Evolutionary conservation across 2,329 filamentous ascomycete genomes (phyloP).

Genomic region (Escovopsis sp.): DNA sequence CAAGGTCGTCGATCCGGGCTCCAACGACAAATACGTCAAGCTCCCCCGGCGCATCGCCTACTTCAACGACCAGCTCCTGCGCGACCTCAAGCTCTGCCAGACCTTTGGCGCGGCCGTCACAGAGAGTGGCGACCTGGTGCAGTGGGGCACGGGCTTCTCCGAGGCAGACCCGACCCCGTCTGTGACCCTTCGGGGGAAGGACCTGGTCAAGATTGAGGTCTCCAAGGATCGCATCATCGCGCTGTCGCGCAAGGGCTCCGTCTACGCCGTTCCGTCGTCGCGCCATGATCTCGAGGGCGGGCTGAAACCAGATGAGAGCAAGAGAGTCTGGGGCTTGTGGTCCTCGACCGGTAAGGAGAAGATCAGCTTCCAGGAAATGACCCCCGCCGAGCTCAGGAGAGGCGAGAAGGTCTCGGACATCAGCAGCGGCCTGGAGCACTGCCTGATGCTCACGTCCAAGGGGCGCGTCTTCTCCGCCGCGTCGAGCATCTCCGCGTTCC

Average conservation of each 20-base stretch:
- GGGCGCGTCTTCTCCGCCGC: conserved; percentile 86
- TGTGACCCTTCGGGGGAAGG: conserved; percentile 65
- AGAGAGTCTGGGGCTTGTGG: conserved; percentile 61
- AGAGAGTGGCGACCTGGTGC: conserved; percentile 75
- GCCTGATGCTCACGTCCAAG: conserved; percentile 66
- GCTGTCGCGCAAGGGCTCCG: conserved; percentile 55
- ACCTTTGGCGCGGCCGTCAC: conserved; percentile 76
- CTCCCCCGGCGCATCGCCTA: conserved; percentile 62
- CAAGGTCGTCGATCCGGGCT: conserved; percentile 72
- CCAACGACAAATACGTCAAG: conserved; percentile 64
- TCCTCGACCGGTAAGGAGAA: conserved; percentile 16
- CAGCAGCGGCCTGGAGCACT: conserved; percentile 70
- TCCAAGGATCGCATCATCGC: conserved; percentile 76
- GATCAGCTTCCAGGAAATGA: conserved; percentile 60
- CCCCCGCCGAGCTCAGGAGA: conserved; percentile 47
- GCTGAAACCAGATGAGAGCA: conserved; percentile 43
- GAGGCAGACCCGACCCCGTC: conserved; percentile 47
- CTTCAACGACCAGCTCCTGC: conserved; percentile 71
- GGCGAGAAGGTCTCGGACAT: conserved; percentile 64
- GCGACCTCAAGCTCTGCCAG: conserved; percentile 74
- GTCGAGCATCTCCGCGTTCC: conserved; percentile 63
- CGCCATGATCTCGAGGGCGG: conserved; percentile 54
- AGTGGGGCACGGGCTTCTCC: conserved; percentile 77
- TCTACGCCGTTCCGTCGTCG: conserved; percentile 75
- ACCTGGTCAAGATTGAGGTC: conserved; percentile 60